Conservation (phyloP, 139 green algal genomes). For the Zygnema cylindricum region DNA sequence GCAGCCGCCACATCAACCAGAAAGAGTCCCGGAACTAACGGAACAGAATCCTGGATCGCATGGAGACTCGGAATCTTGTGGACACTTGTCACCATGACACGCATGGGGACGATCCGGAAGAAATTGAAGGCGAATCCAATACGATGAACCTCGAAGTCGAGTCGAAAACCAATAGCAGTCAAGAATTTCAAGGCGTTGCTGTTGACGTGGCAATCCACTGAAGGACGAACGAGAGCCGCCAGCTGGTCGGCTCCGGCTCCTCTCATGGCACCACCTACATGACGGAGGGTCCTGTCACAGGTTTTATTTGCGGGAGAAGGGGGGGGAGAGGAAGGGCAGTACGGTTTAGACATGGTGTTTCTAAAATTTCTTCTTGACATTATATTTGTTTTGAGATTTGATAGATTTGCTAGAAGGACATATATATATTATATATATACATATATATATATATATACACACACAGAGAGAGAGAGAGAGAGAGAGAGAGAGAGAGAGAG, state of each 20-base stretch:
- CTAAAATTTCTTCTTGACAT: too few species aligned
- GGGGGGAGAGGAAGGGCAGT: background rate
- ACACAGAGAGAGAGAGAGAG: background rate
- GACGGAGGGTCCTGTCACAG: conserved; percentile 31
- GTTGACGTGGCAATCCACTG: conserved; percentile 17
- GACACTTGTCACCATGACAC: conserved; percentile 20
- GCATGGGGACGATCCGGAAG: background rate
- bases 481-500: background rate
- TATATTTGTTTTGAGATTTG: background rate
- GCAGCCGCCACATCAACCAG: conserved; percentile 34
- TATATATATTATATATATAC: conserved; percentile 13
- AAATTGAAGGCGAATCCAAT: conserved; percentile 28
- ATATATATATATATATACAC: conserved; percentile 9
- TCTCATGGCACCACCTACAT: conserved; percentile 37
- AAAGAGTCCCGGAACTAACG: conserved; percentile 21
- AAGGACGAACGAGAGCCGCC: background rate
- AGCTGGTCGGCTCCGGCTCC: conserved; percentile 36
- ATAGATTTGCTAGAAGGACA: background rate
- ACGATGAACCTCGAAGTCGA: conserved; percentile 43
- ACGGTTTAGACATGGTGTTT: background rate
- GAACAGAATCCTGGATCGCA: conserved; percentile 30
- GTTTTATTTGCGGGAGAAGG: background rate
- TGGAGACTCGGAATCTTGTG: conserved; percentile 43
- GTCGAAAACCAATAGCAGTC: conserved; percentile 13
- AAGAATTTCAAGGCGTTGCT: conserved; percentile 46